Conservation (phyloP, 352 stramenopile species). For the Pythium periplocum region DNA sequence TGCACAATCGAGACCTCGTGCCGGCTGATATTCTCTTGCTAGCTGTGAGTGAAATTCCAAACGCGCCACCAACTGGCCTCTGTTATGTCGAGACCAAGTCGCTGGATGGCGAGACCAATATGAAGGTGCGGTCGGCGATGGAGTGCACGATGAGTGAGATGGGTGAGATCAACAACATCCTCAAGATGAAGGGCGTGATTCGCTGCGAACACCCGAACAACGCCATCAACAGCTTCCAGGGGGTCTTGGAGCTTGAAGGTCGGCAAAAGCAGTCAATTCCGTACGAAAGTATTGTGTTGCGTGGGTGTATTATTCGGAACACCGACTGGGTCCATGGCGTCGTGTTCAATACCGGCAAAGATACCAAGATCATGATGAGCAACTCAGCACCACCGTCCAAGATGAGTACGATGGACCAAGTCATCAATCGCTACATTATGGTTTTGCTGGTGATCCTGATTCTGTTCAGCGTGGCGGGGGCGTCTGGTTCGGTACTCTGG, state of each 20-base stretch:
- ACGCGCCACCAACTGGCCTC: slow-evolving; percentile 55
- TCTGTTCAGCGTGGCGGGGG: slow-evolving; percentile 52
- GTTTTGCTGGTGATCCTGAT: slow-evolving; percentile 62
- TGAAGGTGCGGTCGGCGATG: slow-evolving; percentile 87
- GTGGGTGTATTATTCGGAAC: slow-evolving; percentile 91
- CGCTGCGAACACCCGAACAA: slow-evolving; percentile 85
- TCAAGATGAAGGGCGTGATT: slow-evolving; percentile 50
- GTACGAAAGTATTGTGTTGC: slow-evolving; percentile 86
- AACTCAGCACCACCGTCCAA: slow-evolving; percentile 77
- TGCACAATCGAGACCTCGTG: slow-evolving; percentile 76
- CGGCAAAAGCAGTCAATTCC: slow-evolving; percentile 57
- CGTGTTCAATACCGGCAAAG: slow-evolving; percentile 91
- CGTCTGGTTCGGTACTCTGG: slow-evolving; percentile 56
- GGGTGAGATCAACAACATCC: slow-evolving; percentile 33
- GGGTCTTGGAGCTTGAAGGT: slow-evolving; percentile 61
- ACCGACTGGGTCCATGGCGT: slow-evolving; percentile 89
- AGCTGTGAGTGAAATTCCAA: slow-evolving; percentile 57
- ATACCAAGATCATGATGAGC: slow-evolving; percentile 93
- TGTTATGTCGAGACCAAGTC: slow-evolving; percentile 91
- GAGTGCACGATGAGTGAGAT: slow-evolving; percentile 56
- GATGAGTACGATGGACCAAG: slow-evolving; percentile 83
- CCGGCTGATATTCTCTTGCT: slow-evolving; percentile 85
- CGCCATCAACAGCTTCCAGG: slow-evolving; percentile 88
- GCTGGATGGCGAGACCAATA: slow-evolving; percentile 91
- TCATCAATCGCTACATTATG: slow-evolving; percentile 77